phyloP scores from a whole-genome alignment of 2,329 filamentous ascomycete genomes.

The Aureobasidium sp. region DNA sequence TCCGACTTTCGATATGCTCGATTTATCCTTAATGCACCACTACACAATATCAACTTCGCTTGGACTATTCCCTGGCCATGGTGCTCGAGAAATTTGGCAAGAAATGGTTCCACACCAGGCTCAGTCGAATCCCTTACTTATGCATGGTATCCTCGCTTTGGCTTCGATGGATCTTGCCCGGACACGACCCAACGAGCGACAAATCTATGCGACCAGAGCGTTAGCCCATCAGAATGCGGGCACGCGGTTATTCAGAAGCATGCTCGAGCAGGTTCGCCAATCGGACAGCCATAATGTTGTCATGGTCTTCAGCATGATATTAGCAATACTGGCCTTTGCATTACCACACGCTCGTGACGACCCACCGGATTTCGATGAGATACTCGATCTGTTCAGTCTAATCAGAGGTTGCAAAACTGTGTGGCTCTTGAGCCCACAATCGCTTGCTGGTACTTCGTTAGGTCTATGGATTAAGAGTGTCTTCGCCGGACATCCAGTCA shows the following conservation, averaged over 20 bases:
- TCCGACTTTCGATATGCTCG: slow-evolving; percentile 19
- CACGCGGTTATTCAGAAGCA: slow-evolving; percentile 19
- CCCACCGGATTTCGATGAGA: slow-evolving; percentile 17
- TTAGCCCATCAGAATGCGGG: slow-evolving; percentile 22
- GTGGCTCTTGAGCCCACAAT: slow-evolving; percentile 15
- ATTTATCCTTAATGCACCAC: slow-evolving; percentile 22
- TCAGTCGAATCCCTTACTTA: slow-evolving; percentile 6
- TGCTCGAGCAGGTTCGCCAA: slow-evolving; percentile 15
- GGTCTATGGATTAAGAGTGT: not conserved
- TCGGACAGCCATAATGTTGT: slow-evolving; percentile 13
- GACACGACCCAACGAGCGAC: slow-evolving; percentile 2
- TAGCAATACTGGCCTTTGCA: slow-evolving; percentile 21
- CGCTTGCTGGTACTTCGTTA: slow-evolving; percentile 13
- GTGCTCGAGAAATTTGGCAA: slow-evolving; percentile 15
- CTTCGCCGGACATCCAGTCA: not conserved
- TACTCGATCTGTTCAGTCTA: slow-evolving; percentile 20
- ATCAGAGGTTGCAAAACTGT: slow-evolving; percentile 19
- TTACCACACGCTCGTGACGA: slow-evolving; percentile 17
- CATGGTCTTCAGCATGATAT: slow-evolving; percentile 20
- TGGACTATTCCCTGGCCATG: slow-evolving; percentile 15
- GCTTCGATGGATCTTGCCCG: slow-evolving; percentile 3
- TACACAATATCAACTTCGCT: slow-evolving; percentile 20
- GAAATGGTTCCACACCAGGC: slow-evolving; percentile 4
- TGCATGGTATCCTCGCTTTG: slow-evolving; percentile 7
- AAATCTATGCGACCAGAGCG: slow-evolving; percentile 18